Base-by-base conservation (phyloP, 164 flowering plant species). In the Berberis vulgaris region DNA sequence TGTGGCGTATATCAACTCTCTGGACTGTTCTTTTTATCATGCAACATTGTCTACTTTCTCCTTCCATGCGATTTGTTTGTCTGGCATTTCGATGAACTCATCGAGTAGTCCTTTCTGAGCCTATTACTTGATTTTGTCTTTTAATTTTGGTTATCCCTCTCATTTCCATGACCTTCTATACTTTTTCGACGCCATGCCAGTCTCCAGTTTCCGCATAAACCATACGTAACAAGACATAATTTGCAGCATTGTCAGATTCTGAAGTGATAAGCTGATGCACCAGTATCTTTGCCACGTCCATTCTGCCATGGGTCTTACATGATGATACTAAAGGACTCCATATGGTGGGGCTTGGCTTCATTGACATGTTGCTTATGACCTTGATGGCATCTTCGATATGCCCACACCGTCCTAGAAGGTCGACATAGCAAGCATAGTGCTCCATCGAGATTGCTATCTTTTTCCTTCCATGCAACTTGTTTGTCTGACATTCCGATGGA, bases 371-470 rank as follows among this genome's bases (percentile, higher is more conserved):
- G 80, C 74, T 42, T 7, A 57, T 57, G 60, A 57, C 58, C 55
- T 76, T 77, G 61, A 72, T 75, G 2, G 95, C 95, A 43, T 81
- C 83, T 61, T 83, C 77, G 9, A 88, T 42, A 78, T 73, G 69
- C 58, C 91, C 91, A 50, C 82, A 72, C 57, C 78, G 78, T 12
- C 80, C 91, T 9, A 88, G 88, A 59, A 83, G 84, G 74, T 88
- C 83, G n/a, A 86, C 58, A 45, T 64, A 68, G 77, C 95, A 88
- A 42, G 88, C 80, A 60, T 84, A 88, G 66, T 83, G 91, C 63
- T 83, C 85, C 10, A 59, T 3, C 4, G 57, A 65, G 4, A 74
- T 43, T 13, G 49, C 11, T 26, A 70, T 45, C 10, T 61, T 67
- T 3, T 59, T 38, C 26, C 26, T 26, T 26, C 26, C 26, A 26